phyloP scores from a whole-genome alignment of 2,329 filamentous ascomycete species.

The Penicillium hordei region DNA sequence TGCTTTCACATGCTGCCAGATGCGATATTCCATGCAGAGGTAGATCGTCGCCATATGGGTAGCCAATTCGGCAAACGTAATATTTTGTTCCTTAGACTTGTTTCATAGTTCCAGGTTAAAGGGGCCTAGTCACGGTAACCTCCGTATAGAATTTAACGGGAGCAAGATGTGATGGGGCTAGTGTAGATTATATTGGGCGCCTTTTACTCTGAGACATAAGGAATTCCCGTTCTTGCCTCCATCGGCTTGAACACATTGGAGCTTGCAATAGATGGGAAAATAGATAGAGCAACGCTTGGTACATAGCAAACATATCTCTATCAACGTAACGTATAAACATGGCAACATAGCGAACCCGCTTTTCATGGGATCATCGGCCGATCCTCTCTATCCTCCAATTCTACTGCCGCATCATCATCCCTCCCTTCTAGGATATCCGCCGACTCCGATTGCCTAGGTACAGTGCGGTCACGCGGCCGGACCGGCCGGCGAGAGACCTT shows the following conservation, averaged over 20 bases:
- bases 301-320: neutral
- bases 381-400: slow-evolving; percentile 43
- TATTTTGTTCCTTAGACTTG: no score
- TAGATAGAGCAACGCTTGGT: neutral
- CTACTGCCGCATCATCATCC: slow-evolving; percentile 50
- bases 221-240: neutral
- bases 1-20: no score
- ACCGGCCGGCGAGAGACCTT: slow-evolving; percentile 17
- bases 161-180: neutral
- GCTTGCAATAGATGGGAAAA: neutral
- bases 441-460: slow-evolving; percentile 17
- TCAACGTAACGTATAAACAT: slow-evolving; percentile 5
- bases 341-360: neutral
- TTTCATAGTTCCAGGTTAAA: no score
- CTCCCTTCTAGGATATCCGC: slow-evolving; percentile 53
- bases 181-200: neutral
- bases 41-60: no score
- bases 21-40: no score
- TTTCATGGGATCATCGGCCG: slow-evolving; percentile 11
- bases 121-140: no score
- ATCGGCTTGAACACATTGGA: neutral
- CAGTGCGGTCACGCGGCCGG: slow-evolving; percentile 18
- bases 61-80: no score
- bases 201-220: neutral
- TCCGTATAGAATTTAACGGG: neutral